Evolutionary conservation across 257 asterid species (phyloP).

Genomic region (Solanum habrochaites): DNA sequence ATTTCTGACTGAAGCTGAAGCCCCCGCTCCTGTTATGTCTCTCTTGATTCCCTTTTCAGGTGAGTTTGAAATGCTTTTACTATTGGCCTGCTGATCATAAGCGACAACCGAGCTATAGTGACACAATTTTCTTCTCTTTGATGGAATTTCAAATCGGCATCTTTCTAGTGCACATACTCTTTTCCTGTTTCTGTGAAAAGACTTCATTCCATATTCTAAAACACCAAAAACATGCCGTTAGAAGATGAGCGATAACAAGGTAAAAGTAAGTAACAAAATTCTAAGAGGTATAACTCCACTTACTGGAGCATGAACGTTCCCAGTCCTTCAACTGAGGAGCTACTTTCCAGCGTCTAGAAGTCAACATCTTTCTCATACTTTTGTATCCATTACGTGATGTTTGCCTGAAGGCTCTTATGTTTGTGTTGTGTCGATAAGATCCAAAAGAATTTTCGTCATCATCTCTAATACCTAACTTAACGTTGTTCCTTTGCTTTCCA

Average conservation of each 20-base stretch:
- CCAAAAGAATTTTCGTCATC: constrained; percentile 88
- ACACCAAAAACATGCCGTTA: not conserved
- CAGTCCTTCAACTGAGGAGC: constrained; percentile 54
- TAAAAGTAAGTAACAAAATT: not conserved
- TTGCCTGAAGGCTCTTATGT: constrained; percentile 49
- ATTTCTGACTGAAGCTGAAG: constrained; percentile 24
- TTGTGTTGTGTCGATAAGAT: constrained; percentile 58
- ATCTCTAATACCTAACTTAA: constrained; percentile 91
- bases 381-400: constrained; percentile 43
- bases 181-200: constrained; percentile 55
- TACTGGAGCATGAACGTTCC: constrained; percentile 47
- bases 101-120: constrained; percentile 31
- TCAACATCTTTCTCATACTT: constrained; percentile 64
- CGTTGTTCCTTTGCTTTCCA: constrained; percentile 57
- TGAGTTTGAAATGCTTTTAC: constrained; percentile 48
- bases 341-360: constrained; percentile 62
- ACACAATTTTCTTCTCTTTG: constrained; percentile 63
- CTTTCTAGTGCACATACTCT: constrained; percentile 40
- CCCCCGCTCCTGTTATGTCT: constrained; percentile 37
- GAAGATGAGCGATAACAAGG: not conserved
- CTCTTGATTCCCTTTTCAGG: constrained; percentile 40
- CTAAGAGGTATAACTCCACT: constrained; percentile 18
- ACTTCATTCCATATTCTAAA: constrained; percentile 59
- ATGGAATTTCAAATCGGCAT: constrained; percentile 30
- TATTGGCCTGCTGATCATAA: constrained; percentile 49